Conservation (phyloP, 805 yeast species). For the Candida xyloterini region DNA sequence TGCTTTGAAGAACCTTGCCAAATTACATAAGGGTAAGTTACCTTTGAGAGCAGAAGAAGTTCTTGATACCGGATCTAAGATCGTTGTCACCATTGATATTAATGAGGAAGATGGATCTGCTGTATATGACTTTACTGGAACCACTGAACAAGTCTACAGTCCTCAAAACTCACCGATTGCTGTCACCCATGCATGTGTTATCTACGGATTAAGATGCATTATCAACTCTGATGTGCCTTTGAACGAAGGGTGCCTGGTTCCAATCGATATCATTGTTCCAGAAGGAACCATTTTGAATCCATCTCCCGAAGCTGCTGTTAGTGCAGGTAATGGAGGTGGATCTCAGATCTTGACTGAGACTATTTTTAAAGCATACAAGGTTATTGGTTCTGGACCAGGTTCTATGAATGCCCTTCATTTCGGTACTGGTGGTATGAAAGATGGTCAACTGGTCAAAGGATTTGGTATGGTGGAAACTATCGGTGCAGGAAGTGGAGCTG, state of each 20-base stretch:
- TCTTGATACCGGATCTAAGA: conserved; percentile 57
- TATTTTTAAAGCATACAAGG: conserved; percentile 72
- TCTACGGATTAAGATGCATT: conserved; percentile 50
- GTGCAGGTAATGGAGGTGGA: conserved; percentile 62
- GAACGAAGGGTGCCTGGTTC: conserved; percentile 49
- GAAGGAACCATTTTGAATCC: conserved; percentile 37
- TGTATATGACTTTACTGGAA: conserved; percentile 53
- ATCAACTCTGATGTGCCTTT: conserved; percentile 53
- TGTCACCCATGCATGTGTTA: conserved; percentile 52
- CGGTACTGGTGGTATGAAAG: conserved; percentile 39
- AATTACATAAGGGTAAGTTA: conserved; percentile 35
- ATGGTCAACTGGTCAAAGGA: conserved; percentile 29
- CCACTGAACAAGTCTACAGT: conserved; percentile 51
- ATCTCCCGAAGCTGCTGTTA: conserved; percentile 44
- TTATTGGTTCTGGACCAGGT: conserved; percentile 88
- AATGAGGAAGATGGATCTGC: conserved; percentile 41
- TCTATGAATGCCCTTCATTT: conserved; percentile 86
- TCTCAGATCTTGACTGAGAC: conserved; percentile 88
- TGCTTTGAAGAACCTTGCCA: conserved; percentile 36
- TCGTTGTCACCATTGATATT: conserved; percentile 42
- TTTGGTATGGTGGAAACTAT: conserved; percentile 57
- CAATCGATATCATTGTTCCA: conserved; percentile 32
- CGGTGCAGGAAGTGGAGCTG: conserved; percentile 55
- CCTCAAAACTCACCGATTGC: conserved; percentile 56
- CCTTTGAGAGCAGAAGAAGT: conserved; percentile 45